Evolutionary conservation across 129 eudicot genomes (phyloP), one percentile per base, ranked within the genome.

Genomic region (Flaveria ramosissima): DNA sequence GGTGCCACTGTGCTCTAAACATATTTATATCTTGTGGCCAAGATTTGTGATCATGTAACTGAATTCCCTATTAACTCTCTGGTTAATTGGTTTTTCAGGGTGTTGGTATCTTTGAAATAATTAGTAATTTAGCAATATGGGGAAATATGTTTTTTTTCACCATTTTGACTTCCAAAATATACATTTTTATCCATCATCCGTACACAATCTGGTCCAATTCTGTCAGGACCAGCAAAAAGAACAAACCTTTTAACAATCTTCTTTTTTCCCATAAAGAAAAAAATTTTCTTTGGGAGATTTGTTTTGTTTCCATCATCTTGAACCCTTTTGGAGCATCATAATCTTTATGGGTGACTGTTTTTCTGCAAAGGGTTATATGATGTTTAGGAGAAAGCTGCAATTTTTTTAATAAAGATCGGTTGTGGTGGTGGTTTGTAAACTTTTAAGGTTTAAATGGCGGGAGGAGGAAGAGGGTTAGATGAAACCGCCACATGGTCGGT

Each of bases 401-500:
- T 56, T 46, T 61, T 61, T 51, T 43, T 26, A 43, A 66, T 23
- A 78, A 43, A 69, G 70, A 60, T 78, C 20, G 70, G 59, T 57
- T 59, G 7, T 16, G 75, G 69, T 56, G 74, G 74, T 72, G 68
- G 48, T 74, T 74, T 21, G 64, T 80, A 59, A 78, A 47, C 0
- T 4, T 24, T 55, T 24, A 41, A 19, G 59, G 75, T 73, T 27
- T 45, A 51, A 83, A 86, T 82, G 90, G 84, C 78, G 16, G 84
- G 82, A 70, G 83, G 70, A 43, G 81, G 68, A 7, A 83, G 90
- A 77, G 86, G 90, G 77, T 92, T 93, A 50, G 88, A 93, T 68
- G 86, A 84, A 45, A 90, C 96, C 17, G 90, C 98, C 16, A 92
- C 96, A 10, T 90, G 96, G 98, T 92, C 96, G 0, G 96, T 90